phyloP scores from a whole-genome alignment of 768 basidiomycete genomes.

The Panellus pusillus region DNA sequence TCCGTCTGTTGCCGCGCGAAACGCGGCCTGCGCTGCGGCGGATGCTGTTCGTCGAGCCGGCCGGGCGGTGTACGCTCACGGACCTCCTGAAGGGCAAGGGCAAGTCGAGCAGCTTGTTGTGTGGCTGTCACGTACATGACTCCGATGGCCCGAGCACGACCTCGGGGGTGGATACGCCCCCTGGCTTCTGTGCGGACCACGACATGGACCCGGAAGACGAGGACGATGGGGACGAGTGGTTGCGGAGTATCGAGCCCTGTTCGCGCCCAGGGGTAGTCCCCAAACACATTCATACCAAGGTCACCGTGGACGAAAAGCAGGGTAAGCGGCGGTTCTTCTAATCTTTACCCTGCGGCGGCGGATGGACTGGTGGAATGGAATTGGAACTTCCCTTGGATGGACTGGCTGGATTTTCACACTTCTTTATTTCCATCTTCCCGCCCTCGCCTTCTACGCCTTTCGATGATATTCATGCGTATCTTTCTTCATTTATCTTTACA shows the following conservation, averaged over 20 bases:
- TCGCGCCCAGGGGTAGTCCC: conserved; percentile 45
- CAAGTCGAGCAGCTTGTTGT: conserved; percentile 74
- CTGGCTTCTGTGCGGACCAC: conserved; percentile 60
- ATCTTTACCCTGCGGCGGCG: conserved; percentile 1
- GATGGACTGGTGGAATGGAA: conserved; percentile 4
- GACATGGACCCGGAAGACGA: conserved; percentile 65
- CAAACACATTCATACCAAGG: conserved; percentile 72
- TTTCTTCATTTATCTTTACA: conserved; percentile 11
- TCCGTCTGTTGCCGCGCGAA: conserved; percentile 93
- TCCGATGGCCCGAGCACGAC: conserved; percentile 32
- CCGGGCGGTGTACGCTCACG: conserved; percentile 86
- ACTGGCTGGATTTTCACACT: conserved; percentile 7
- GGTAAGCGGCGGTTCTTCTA: conserved; percentile 77
- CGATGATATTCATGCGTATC: conserved; percentile 15
- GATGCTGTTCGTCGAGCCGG: conserved; percentile 92
- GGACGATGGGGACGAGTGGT: conserved; percentile 87
- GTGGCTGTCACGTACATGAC: conserved; percentile 57
- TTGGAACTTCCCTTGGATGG: conserved; percentile 2
- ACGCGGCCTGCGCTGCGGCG: conserved; percentile 85
- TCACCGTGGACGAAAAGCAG: conserved; percentile 70
- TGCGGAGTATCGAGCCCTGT: conserved; percentile 72
- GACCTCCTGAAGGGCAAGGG: conserved; percentile 84
- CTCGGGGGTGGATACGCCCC: conserved; percentile 38
- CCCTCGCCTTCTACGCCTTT: conserved; percentile 18
- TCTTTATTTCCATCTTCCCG: not conserved